Conservation (phyloP, 169 alveolate genomes). For the Pseudocohnilembus persalinus region DNA sequence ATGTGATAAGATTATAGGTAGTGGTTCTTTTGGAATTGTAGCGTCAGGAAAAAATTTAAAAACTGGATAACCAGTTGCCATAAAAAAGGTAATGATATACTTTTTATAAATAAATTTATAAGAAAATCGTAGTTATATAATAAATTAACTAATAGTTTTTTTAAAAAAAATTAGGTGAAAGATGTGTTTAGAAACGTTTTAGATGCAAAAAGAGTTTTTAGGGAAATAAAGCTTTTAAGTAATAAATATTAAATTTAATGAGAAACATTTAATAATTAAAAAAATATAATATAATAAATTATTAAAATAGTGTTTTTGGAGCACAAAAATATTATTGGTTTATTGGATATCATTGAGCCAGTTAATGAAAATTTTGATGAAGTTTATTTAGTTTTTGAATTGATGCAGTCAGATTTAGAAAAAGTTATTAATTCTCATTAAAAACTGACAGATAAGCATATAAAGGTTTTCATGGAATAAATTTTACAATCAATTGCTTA, state of each 20-base stretch:
- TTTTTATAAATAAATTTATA: too few species aligned
- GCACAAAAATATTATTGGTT: slow-evolving; percentile 52
- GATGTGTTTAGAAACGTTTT: slow-evolving; percentile 89
- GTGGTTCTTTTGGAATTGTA: neutral
- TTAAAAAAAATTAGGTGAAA: slow-evolving; percentile 61
- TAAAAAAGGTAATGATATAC: neutral
- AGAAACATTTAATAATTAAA: neutral
- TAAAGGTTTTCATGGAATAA: slow-evolving; percentile 59
- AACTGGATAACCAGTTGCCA: neutral
- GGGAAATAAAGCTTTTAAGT: slow-evolving; percentile 87
- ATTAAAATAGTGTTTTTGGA: slow-evolving; percentile 50
- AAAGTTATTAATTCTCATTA: slow-evolving; percentile 65
- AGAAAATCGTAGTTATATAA: neutral
- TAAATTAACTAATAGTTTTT: too few species aligned
- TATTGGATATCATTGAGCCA: slow-evolving; percentile 57
- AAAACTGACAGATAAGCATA: slow-evolving; percentile 48
- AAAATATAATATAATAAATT: too few species aligned
- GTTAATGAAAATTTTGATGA: slow-evolving; percentile 68
- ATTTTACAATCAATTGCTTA: slow-evolving; percentile 60
- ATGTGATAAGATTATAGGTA: neutral
- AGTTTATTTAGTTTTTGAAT: slow-evolving; percentile 66
- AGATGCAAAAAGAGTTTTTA: slow-evolving; percentile 88
- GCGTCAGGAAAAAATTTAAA: neutral
- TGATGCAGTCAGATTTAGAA: slow-evolving; percentile 78
- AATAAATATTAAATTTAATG: too few species aligned